Percentiles rank a stretch among this genome's conserved stretches.
Conservation (phyloP, 2,329 filamentous ascomycete genomes). For the Zymoseptoria passerinii region DNA sequence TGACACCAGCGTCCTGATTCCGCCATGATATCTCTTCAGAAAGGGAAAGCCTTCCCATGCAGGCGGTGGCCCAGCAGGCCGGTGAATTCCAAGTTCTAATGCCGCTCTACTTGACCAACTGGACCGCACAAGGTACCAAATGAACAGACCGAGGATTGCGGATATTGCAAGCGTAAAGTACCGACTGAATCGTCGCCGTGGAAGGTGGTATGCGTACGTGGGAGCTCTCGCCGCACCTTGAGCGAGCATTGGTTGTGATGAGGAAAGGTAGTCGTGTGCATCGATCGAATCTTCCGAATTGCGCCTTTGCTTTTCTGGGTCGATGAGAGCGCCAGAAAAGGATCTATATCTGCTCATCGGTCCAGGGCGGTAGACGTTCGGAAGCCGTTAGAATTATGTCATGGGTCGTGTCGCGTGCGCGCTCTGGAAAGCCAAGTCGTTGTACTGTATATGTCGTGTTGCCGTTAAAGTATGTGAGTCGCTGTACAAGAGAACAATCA, state of each 20-base stretch:
- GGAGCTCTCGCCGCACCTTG: slow-evolving; percentile 18
- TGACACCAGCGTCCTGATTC: slow-evolving; percentile 63
- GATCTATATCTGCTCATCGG: slow-evolving; percentile 23
- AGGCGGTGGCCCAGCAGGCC: slow-evolving; percentile 55
- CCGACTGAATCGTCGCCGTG: slow-evolving; percentile 57
- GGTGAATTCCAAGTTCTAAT: slow-evolving; percentile 42
- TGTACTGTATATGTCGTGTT: neutral
- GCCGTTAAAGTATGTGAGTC: neutral
- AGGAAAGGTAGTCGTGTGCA: slow-evolving; percentile 26
- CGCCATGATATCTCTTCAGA: slow-evolving; percentile 81
- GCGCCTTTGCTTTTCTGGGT: slow-evolving; percentile 33
- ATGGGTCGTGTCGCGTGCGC: neutral
- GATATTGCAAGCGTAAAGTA: slow-evolving; percentile 69
- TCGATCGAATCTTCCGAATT: slow-evolving; percentile 20
- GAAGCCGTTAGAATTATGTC: neutral
- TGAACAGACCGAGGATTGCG: slow-evolving; percentile 63
- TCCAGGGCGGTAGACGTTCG: neutral
- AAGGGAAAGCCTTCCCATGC: slow-evolving; percentile 85
- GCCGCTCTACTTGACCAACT: slow-evolving; percentile 40
- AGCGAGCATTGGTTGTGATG: slow-evolving; percentile 26
- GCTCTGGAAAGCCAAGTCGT: neutral
- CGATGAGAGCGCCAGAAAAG: slow-evolving; percentile 25
- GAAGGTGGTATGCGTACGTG: slow-evolving; percentile 29
- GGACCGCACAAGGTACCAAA: slow-evolving; percentile 58
- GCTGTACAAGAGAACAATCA: neutral